Conservation (phyloP, 768 basidiomycete genomes). For the Rhodosporidiobolus sp. region DNA sequence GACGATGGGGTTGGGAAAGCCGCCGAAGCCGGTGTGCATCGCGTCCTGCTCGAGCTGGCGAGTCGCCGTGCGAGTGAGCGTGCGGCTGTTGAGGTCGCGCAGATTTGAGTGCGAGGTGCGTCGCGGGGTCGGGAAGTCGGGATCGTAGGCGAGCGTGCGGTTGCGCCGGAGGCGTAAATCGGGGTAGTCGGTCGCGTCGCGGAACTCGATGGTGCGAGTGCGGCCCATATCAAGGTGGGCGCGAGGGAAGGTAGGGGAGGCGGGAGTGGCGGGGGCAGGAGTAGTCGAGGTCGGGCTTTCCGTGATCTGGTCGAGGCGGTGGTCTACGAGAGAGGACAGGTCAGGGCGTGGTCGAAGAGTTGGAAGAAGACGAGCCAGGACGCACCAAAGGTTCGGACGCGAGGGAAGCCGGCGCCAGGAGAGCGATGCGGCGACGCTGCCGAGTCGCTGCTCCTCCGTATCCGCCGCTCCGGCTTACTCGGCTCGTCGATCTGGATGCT, state of each 20-base stretch:
- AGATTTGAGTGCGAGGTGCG: constrained; percentile 28
- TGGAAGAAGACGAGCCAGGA: too few relatives aligned
- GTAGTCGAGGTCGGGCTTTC: constrained; percentile 16
- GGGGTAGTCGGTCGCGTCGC: constrained; percentile 11
- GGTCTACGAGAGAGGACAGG: neutral
- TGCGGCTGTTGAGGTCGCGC: constrained; percentile 12
- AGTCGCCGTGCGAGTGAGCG: constrained; percentile 31
- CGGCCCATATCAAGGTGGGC: constrained; percentile 26
- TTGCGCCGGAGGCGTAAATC: constrained; percentile 25
- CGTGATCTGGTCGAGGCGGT: constrained; percentile 19
- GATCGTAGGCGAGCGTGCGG: constrained; percentile 16
- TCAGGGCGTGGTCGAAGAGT: too few relatives aligned
- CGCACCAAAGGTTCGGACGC: neutral
- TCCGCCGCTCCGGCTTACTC: constrained; percentile 2
- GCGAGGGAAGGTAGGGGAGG: neutral
- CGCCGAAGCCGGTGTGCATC: constrained; percentile 43
- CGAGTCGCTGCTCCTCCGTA: constrained; percentile 21
- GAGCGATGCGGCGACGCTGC: constrained; percentile 25
- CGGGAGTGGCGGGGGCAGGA: neutral
- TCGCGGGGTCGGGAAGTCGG: constrained; percentile 9
- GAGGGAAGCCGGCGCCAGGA: neutral
- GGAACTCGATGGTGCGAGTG: constrained; percentile 39
- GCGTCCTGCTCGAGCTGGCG: constrained; percentile 2
- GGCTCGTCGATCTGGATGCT: constrained; percentile 36
- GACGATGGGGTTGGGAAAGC: constrained; percentile 50